Evolutionary conservation across 495 filamentous ascomycete species (phyloP).

Genomic region (Penicillium simplicissimum): DNA sequence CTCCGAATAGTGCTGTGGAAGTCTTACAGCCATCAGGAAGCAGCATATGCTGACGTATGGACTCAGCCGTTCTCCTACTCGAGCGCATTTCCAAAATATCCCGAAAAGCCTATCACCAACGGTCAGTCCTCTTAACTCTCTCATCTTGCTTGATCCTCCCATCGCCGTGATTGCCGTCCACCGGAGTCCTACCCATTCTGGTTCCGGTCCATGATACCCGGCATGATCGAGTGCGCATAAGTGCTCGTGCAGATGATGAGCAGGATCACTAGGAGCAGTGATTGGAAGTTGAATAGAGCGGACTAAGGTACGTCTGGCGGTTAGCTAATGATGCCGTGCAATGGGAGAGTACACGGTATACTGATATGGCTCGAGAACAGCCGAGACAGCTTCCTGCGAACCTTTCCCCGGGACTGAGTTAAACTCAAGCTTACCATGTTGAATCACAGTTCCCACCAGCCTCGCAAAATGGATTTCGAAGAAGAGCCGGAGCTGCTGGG

Average conservation of each 20-base stretch:
- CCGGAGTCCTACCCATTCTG: conserved; percentile 70
- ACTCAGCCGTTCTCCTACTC: conserved; percentile 89
- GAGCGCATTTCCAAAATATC: conserved; percentile 95
- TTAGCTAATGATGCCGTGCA: conserved; percentile 15
- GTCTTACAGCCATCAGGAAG: conserved; percentile 87
- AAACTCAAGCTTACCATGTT: conserved; percentile 20
- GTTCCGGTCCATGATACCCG: conserved; percentile 89
- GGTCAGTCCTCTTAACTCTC: conserved; percentile 8
- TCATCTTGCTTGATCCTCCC: background rate
- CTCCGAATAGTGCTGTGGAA: background rate
- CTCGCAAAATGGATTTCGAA: background rate
- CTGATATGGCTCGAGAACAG: conserved; percentile 1
- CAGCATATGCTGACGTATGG: conserved; percentile 97
- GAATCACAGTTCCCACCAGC: conserved; percentile 1
- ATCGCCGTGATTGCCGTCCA: background rate
- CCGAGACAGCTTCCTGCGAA: background rate
- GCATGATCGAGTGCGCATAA: conserved; percentile 88
- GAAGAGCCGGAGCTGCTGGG: background rate
- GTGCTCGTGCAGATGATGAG: conserved; percentile 94
- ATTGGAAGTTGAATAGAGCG: conserved; percentile 97
- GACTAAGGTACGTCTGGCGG: conserved; percentile 54
- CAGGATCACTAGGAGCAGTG: conserved; percentile 86
- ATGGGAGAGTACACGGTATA: conserved; percentile 18
- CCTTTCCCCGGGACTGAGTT: background rate
- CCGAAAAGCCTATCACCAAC: conserved; percentile 67